Evolutionary conservation across 805 yeast species (phyloP).

Genomic region (Saccharomyces mikatae): DNA sequence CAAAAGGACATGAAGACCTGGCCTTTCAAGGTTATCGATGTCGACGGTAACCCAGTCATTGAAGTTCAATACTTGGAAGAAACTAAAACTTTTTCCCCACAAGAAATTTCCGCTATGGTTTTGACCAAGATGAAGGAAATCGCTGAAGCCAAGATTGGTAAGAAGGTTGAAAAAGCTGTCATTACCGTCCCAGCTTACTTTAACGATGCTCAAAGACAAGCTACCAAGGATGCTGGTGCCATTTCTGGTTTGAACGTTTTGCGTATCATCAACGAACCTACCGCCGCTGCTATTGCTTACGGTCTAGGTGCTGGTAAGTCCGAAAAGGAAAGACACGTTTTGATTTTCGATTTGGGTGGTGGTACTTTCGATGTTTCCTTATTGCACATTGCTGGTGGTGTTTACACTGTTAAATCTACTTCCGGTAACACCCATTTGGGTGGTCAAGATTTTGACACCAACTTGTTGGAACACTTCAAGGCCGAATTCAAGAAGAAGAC

Average conservation of each 20-base stretch:
- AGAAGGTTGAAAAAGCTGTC: constrained; percentile 65
- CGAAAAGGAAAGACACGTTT: constrained; percentile 74
- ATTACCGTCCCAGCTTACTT: constrained; percentile 75
- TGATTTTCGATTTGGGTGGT: constrained; percentile 94
- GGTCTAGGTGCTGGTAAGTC: constrained; percentile 88
- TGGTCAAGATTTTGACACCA: constrained; percentile 98
- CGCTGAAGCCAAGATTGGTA: constrained; percentile 70
- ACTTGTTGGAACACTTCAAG: constrained; percentile 87
- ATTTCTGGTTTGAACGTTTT: constrained; percentile 71
- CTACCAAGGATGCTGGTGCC: constrained; percentile 77
- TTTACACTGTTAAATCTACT: constrained; percentile 93
- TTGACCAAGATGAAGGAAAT: constrained; percentile 76
- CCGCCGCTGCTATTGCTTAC: constrained; percentile 98
- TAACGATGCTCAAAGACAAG: constrained; percentile 76
- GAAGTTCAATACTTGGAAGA: constrained; percentile 66
- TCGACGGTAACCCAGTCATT: constrained; percentile 58
- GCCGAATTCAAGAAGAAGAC: constrained; percentile 93
- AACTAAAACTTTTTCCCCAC: constrained; percentile 62
- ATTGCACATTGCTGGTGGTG: constrained; percentile 89
- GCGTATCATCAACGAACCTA: constrained; percentile 73
- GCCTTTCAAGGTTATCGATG: constrained; percentile 69
- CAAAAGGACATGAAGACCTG: constrained; percentile 88
- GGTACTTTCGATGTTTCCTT: constrained; percentile 96
- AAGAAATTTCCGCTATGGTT: constrained; percentile 70
- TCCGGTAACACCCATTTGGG: constrained; percentile 99